Percentiles rank a stretch among this genome's conserved stretches.
These are phyloP conservation scores for Pogostemon cablin DNA, from an alignment of 257 asterid species.

Conservation along the genomic window DNA sequence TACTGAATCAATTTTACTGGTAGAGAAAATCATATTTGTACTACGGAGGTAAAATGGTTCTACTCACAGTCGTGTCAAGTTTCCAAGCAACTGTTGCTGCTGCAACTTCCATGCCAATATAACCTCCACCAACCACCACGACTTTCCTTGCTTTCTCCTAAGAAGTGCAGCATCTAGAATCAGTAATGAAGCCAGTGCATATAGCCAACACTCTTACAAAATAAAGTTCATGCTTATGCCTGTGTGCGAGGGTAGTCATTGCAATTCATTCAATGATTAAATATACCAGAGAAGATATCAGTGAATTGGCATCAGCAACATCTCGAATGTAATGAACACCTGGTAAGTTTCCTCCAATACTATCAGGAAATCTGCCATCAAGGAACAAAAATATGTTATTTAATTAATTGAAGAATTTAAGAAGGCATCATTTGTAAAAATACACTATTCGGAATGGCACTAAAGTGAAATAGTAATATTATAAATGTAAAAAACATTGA, in stretches of 20 bases:
- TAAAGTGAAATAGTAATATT: neutral
- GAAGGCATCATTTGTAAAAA: conserved; percentile 2
- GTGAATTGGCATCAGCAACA: conserved; percentile 92
- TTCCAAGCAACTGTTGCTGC: conserved; percentile 97
- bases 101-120: conserved; percentile 99
- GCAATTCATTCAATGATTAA: conserved; percentile 17
- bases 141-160: conserved; percentile 87
- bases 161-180: neutral
- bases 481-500: neutral
- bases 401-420: neutral
- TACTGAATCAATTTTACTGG: neutral
- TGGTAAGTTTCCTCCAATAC: conserved; percentile 82
- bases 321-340: conserved; percentile 96
- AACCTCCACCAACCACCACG: conserved; percentile 96
- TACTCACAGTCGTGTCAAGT: conserved; percentile 88
- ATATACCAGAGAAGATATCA: conserved; percentile 76
- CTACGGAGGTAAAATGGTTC: conserved; percentile 19
- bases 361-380: conserved; percentile 81
- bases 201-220: neutral
- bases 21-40: neutral
- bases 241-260: neutral
- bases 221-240: neutral
- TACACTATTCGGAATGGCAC: neutral
- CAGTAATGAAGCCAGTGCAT: conserved; percentile 13
- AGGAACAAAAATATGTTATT: conserved; percentile 16